Evolutionary conservation across 352 stramenopile genomes (phyloP), one percentile per base, ranked within the genome.

Genomic region (Pythium folliculosum): DNA sequence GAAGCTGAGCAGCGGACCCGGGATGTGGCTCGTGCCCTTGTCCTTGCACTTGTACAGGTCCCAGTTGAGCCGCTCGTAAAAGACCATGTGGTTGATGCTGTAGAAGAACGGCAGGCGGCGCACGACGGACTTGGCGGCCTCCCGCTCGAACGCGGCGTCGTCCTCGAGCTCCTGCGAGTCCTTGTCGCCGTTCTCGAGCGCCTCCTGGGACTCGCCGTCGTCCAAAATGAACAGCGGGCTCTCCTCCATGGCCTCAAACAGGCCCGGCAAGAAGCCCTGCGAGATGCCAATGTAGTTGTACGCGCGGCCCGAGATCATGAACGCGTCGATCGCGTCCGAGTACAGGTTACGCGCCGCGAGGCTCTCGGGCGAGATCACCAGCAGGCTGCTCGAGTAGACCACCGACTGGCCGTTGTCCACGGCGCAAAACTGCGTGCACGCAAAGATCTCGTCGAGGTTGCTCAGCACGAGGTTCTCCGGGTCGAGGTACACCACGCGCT

Each of bases 11-110:
- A 92, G 50, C 17, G 84, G 86, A 0, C 86, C 86, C 0, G 86
- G 86, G 47, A 94, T 92, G 19, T 78, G 67, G 14, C 65, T 83
- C 8, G 65, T 77, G 7, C 75, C 75, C 48, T 79, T 58, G 55
- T 89, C 80, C 70, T 91, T 91, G 68, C 86, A 94, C 65, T 90
- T 90, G 78, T 94, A 94, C 62, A 94, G 52, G 32, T 94, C 86
- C 84, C 82, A 94, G 64, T 92, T 94, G 79, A 92, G 76, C n/a
- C 86, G 81, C 64, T 94, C 84, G 72, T 94, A 94, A 67, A 91
- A 94, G 64, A 94, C 84, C 84, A 94, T 92, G 80, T 94, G 86
- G 67, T 94, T 94, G 69, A 94, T 90, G 52, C 81, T 91, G 73
- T 92, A 94, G 71, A 89, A 91, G 63, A 94, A 94, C 47, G 84